Evolutionary conservation across 306 rosid species (phyloP).

Genomic region (Astragalus membranaceus): DNA sequence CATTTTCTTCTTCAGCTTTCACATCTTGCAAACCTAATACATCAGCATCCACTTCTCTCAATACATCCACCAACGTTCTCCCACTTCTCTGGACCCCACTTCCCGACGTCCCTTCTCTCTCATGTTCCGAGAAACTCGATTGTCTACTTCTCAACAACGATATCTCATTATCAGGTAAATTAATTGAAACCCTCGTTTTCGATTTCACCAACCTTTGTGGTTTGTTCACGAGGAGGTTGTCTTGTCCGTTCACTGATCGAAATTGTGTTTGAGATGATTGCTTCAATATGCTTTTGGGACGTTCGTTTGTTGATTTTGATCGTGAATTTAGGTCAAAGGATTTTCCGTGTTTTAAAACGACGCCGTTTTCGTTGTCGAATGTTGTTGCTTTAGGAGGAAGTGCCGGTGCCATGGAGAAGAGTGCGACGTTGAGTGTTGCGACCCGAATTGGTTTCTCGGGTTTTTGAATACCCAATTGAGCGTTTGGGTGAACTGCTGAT

Average conservation of each 20-base stretch:
- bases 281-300: conserved; percentile 70
- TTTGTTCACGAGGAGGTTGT: conserved; percentile 2
- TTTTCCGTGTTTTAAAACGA: background rate
- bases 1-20: conserved; percentile 94
- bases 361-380: conserved; percentile 32
- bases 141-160: conserved; percentile 54
- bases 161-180: conserved; percentile 87
- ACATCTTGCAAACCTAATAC: conserved; percentile 86
- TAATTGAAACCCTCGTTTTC: conserved; percentile 72
- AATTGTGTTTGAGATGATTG: conserved; percentile 38
- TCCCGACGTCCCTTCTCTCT: conserved; percentile 21
- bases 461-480: conserved; percentile 24
- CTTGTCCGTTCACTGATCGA: background rate
- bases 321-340: conserved; percentile 2
- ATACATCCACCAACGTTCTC: conserved; percentile 60
- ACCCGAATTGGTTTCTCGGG: conserved; percentile 40
- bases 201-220: conserved; percentile 41
- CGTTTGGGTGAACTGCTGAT: conserved; percentile 44
- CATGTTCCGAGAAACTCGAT: conserved; percentile 54
- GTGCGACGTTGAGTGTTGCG: conserved; percentile 63
- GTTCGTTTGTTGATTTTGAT: conserved; percentile 39
- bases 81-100: conserved; percentile 22
- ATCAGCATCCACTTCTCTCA: conserved; percentile 81
- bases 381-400: conserved; percentile 34
- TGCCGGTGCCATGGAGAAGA: too few relatives aligned